Conservation (phyloP, 2,329 filamentous ascomycete species). For the Paracoccidioides brasiliensis region DNA sequence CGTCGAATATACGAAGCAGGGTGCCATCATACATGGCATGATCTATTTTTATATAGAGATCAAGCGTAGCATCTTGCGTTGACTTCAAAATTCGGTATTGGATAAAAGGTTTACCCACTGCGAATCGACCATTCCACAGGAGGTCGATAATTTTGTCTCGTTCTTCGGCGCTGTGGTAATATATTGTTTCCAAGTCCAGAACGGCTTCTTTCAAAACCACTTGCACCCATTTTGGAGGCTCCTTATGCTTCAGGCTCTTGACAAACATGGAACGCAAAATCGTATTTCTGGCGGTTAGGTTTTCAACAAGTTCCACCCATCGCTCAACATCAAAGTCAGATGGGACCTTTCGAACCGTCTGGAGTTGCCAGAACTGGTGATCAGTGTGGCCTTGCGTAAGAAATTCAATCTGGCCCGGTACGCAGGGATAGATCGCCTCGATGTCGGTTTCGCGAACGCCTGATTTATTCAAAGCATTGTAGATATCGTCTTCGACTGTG, state of each 20-base stretch:
- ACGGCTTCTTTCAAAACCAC: slow-evolving; percentile 42
- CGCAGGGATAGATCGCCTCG: slow-evolving; percentile 12
- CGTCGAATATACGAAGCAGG: slow-evolving; percentile 25
- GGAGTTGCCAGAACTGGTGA: slow-evolving; percentile 42
- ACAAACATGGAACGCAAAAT: slow-evolving; percentile 71
- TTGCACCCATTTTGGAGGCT: slow-evolving; percentile 49
- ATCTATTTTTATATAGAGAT: slow-evolving; percentile 40
- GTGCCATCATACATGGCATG: slow-evolving; percentile 72
- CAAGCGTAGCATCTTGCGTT: slow-evolving; percentile 11
- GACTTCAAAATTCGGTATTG: slow-evolving; percentile 20
- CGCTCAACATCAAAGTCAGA: slow-evolving; percentile 38
- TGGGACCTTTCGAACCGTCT: slow-evolving; percentile 55
- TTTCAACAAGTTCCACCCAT: slow-evolving; percentile 48
- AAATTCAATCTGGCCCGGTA: slow-evolving; percentile 12
- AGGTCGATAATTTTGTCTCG: slow-evolving; percentile 13
- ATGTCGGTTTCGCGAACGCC: slow-evolving; percentile 1
- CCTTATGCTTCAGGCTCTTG: slow-evolving; percentile 27
- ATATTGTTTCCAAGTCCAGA: slow-evolving; percentile 8
- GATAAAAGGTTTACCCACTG: slow-evolving; percentile 23
- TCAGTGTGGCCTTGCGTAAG: slow-evolving; percentile 27
- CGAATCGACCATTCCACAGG: slow-evolving; percentile 18
- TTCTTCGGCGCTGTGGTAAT: slow-evolving; percentile 13
- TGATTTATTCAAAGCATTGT: not conserved
- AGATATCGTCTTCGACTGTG: not conserved
- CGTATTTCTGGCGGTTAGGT: slow-evolving; percentile 51